Evolutionary conservation across 176 grass and related monocot genomes (phyloP).

Genomic region (Musa troglodytarum): DNA sequence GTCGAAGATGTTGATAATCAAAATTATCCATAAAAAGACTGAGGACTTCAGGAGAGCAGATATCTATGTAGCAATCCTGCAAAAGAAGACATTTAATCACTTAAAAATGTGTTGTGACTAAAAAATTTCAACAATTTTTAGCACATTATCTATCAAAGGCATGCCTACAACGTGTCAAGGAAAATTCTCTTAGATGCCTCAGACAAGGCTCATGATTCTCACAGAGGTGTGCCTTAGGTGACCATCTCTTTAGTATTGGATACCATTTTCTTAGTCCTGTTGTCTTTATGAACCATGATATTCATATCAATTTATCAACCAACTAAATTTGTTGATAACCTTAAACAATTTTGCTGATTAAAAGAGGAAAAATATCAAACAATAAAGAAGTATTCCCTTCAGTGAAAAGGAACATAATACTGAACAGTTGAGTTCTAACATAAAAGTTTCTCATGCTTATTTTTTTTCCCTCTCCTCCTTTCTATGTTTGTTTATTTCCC

Average conservation of each 20-base stretch:
- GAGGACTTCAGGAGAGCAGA: constrained; percentile 89
- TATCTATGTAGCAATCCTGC: constrained; percentile 97
- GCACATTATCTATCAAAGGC: background rate
- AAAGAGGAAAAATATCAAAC: background rate
- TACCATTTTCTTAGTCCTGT: background rate
- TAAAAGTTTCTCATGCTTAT: too few species aligned
- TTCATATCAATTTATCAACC: background rate
- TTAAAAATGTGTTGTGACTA: background rate
- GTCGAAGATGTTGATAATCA: constrained; percentile 96
- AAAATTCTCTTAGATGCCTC: background rate
- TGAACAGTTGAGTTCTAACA: background rate
- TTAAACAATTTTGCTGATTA: background rate
- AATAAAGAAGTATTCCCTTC: background rate
- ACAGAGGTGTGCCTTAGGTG: background rate
- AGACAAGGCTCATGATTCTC: background rate
- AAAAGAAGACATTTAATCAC: constrained; percentile 3
- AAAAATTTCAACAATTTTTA: background rate
- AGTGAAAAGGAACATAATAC: background rate
- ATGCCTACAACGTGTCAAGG: background rate
- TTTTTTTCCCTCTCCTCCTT: too few species aligned
- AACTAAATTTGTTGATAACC: background rate
- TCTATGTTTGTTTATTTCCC: too few species aligned
- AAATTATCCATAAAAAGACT: constrained; percentile 97
- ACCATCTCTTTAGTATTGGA: background rate
- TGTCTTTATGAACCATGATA: background rate